Evolutionary conservation across 2,329 filamentous ascomycete genomes (phyloP), one percentile per base, ranked within the genome.

Genomic region (Alternaria arborescens): DNA sequence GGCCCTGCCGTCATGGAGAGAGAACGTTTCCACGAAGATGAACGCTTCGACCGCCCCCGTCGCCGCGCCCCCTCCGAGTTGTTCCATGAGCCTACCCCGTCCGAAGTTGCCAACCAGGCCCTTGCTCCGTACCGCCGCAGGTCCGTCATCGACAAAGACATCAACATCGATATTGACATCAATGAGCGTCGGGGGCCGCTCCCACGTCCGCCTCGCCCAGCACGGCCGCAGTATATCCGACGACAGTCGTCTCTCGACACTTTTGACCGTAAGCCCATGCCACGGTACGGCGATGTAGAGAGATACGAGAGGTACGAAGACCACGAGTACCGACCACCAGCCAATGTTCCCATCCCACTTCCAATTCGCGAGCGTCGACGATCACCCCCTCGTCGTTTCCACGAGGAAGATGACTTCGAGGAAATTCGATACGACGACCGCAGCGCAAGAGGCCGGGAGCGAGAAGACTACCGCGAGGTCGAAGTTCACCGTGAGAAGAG

Each of bases 211-310:
- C 84, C 85, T 34, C 85, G 91, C 46, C 93, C 93, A 2, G 83
- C 84, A 34, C 85, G 91, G 44, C 93, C 93, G 2, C 84, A 84
- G 30, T 84, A 94, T 65, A 74, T 95, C 52, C 87, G 94, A 59
- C 88, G 94, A 43, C 93, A 97, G 77, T 97, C 93, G 14, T 97
- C 93, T 53, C 84, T 97, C 40, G 94, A 97, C 77, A 97, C 91
- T 0, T 97, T 93, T 74, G 94, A 97, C 78, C 89, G 93, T 50
- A 88, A 88, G 28, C 90, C 91, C 1, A 70, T 84, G 55, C 83
- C 84, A 32, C 83, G 86, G 44, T 84, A 85, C 62, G 83, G 82
- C 55, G 84, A 89, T 38, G 78, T 84, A 20, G 86, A 88, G 52
- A 80, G 84, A 34, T 55, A 56, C n/a, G 65, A 68, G 44, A 59